Conservation (phyloP, 768 basidiomycete genomes). For the Phaeotremella fagi region DNA sequence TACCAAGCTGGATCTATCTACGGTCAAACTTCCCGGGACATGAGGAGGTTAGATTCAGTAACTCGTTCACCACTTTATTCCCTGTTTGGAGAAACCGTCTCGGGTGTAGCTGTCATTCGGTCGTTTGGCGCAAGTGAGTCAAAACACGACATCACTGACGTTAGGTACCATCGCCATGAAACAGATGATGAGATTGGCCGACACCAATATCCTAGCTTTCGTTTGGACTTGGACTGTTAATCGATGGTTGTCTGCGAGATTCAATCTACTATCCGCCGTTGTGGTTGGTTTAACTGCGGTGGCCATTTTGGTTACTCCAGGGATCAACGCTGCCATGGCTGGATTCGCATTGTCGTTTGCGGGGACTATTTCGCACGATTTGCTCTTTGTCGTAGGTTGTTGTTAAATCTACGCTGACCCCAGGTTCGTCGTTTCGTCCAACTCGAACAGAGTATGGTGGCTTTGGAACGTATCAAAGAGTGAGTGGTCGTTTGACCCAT, state of each 20-base stretch:
- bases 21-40: constrained; percentile 70
- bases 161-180: constrained; percentile 27
- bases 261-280: constrained; percentile 70
- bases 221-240: constrained; percentile 84
- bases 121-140: constrained; percentile 74
- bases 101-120: constrained; percentile 58
- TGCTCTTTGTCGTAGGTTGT: constrained; percentile 56
- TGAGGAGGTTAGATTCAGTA: constrained; percentile 51
- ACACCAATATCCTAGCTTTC: constrained; percentile 37
- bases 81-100: constrained; percentile 56
- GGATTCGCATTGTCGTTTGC: constrained; percentile 85
- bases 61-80: constrained; percentile 56
- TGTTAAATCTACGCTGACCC: neutral
- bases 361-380: constrained; percentile 65
- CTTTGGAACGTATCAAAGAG: constrained; percentile 80
- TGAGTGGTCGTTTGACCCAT: constrained; percentile 48
- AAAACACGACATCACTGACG: constrained; percentile 1
- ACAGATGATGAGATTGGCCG: constrained; percentile 36
- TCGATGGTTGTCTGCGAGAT: constrained; percentile 71
- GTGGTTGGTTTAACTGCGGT: constrained; percentile 70
- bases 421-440: constrained; percentile 56
- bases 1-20: constrained; percentile 57
- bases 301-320: constrained; percentile 63
- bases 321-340: constrained; percentile 72
- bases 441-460: constrained; percentile 86